These are phyloP conservation scores for Sonneratia caseolaris DNA, from an alignment of 345 rosid genomes.

Conservation along the genomic window DNA sequence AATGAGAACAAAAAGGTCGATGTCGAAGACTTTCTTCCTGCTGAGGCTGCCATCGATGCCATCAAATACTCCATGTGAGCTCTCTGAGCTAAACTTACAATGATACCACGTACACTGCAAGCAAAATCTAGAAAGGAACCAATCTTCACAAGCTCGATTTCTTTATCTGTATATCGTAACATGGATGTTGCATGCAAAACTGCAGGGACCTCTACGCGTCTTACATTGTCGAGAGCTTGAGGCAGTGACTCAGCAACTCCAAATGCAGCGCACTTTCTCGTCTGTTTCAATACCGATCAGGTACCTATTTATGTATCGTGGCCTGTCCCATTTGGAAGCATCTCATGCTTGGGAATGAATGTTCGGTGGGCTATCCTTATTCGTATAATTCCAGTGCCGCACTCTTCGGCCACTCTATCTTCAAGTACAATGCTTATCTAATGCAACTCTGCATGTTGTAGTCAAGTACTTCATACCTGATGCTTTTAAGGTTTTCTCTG, in stretches of 20 bases:
- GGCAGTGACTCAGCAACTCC: slow-evolving; percentile 29
- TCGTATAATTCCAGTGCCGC: background rate
- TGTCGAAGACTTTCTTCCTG: slow-evolving; percentile 86
- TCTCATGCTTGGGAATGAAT: background rate
- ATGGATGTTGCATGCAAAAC: background rate
- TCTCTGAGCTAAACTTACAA: background rate
- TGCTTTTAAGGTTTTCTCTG: too few relatives aligned
- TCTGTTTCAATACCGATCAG: background rate
- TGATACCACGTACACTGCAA: too few relatives aligned
- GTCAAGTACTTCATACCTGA: too few relatives aligned
- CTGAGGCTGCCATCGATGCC: slow-evolving; percentile 60
- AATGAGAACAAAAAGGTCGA: slow-evolving; percentile 94
- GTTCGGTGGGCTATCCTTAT: background rate
- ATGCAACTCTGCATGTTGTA: too few relatives aligned
- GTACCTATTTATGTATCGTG: background rate
- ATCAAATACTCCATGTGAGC: slow-evolving; percentile 76
- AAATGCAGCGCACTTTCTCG: background rate
- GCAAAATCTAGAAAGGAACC: too few relatives aligned
- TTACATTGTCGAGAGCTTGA: slow-evolving; percentile 86
- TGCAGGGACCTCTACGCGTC: slow-evolving; percentile 92
- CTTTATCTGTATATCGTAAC: background rate
- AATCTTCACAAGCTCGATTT: too few relatives aligned
- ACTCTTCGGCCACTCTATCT: background rate
- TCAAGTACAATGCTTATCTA: too few relatives aligned
- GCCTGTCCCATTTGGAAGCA: background rate